These are phyloP conservation scores for Hemisphaericaspora lyxosophila DNA, from an alignment of 1,139 yeast species.

Conservation along the genomic window DNA sequence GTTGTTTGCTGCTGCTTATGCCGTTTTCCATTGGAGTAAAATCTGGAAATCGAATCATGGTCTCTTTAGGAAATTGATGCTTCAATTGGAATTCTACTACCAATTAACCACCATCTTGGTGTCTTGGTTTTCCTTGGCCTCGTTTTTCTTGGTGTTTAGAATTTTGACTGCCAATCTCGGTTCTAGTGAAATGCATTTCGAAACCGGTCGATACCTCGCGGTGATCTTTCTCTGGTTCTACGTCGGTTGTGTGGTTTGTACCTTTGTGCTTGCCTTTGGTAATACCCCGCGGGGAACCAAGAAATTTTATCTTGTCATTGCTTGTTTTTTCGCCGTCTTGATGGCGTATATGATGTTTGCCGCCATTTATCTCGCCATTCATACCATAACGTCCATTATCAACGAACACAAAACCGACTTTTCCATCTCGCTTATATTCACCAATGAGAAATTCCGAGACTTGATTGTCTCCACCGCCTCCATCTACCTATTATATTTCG, in stretches of 20 bases:
- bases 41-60: conserved; percentile 73
- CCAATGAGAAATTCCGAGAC: conserved; percentile 73
- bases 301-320: conserved; percentile 43
- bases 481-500: conserved; percentile 77
- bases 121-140: conserved; percentile 79
- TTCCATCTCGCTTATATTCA: conserved; percentile 49
- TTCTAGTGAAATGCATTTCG: conserved; percentile 45
- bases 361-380: conserved; percentile 78
- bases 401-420: conserved; percentile 44
- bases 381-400: conserved; percentile 51
- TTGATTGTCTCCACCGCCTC: conserved; percentile 82
- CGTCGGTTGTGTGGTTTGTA: conserved; percentile 41
- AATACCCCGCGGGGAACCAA: conserved; percentile 50
- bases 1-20: conserved; percentile 77
- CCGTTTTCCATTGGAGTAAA: conserved; percentile 67
- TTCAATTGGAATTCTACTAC: conserved; percentile 71
- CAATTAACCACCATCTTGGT: conserved; percentile 65
- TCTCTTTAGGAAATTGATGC: conserved; percentile 55
- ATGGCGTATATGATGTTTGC: conserved; percentile 61
- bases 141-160: conserved; percentile 73
- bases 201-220: conserved; percentile 42
- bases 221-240: conserved; percentile 46
- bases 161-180: conserved; percentile 59
- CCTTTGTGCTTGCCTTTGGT: conserved; percentile 50
- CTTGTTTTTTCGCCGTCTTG: conserved; percentile 42